phyloP scores from a whole-genome alignment of 352 stramenopile species.

The Pythium utonaiense region DNA sequence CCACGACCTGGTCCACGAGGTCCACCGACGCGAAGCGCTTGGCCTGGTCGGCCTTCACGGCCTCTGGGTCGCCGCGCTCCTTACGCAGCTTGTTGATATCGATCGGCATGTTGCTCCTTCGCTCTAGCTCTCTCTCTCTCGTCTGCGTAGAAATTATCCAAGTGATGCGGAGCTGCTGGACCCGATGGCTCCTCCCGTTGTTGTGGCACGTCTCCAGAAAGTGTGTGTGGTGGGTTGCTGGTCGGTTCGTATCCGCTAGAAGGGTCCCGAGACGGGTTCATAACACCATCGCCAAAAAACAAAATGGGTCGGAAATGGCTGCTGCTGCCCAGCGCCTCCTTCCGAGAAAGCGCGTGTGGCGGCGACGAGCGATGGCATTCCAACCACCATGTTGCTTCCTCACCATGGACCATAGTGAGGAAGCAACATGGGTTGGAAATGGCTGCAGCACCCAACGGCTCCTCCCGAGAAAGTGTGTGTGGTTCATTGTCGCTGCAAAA shows the following conservation, averaged over 20 bases:
- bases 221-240: too few species aligned
- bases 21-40: slow-evolving; percentile 93
- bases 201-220: too few species aligned
- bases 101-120: slow-evolving; percentile 94
- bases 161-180: background rate
- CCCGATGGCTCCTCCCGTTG: background rate
- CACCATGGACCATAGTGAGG: too few species aligned
- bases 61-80: slow-evolving; percentile 95
- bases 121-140: background rate
- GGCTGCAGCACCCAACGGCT: too few species aligned
- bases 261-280: too few species aligned
- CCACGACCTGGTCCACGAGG: slow-evolving; percentile 94
- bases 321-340: too few species aligned
- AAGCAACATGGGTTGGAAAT: too few species aligned
- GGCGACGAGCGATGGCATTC: too few species aligned
- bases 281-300: too few species aligned
- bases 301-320: too few species aligned
- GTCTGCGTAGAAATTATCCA: background rate
- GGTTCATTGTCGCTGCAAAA: background rate
- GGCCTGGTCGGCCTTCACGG: slow-evolving; percentile 91
- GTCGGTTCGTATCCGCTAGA: too few species aligned
- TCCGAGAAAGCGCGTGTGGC: background rate
- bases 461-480: background rate
- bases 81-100: slow-evolving; percentile 97
- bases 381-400: too few species aligned